Base-by-base conservation (phyloP, 2,329 filamentous ascomycete genomes). In the Chrysoporthe cubensis region DNA sequence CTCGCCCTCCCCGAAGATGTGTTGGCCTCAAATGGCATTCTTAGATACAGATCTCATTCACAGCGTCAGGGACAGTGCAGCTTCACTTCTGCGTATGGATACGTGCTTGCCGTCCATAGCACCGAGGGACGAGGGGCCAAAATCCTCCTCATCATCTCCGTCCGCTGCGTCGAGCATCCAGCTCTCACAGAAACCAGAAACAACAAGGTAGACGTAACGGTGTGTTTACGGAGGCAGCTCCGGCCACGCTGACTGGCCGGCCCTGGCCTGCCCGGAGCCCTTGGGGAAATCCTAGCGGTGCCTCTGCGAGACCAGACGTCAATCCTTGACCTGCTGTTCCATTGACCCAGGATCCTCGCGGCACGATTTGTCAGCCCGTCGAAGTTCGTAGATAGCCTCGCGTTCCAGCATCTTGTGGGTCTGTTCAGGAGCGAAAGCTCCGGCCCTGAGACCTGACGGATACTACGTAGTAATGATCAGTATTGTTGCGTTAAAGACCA, bases 391-490 rank as follows among this genome's bases (percentile, higher is more conserved):
- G 26, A 54, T 34, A 54, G 50, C 50, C 32, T 54, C 50, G 50
- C 50, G 50, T 34, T 52, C 50, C 50, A 34, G 26, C 50, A 16
- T 16, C 21, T 34, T 54, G 50, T 54, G 50, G 50, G 50, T 54
- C 50, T 54, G 21, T 7, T 34, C 50, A 54, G 50, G 50, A 54
- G 50, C 50, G 50, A 34, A 54, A 54, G 50, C 50, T 54, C 50
- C 50, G 50, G 50, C 21, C 11, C 26, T 2, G 21, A 5, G 21
- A 54, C 21, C 26, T 34, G 50, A 54, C 16, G 50, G 50, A 4
- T 16, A 54, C 16, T 7, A 34, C 13, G 26, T 11, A 5, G 26
- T 11, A 5, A 54, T 54, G 13, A 32, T 32, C 50, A 34, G 50
- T 6, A 14, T 54, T 32, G 18, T n/a, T 54, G 26, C 50, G 21